phyloP scores from a whole-genome alignment of 2,329 filamentous ascomycete species.

The Cryphonectria naterciae region DNA sequence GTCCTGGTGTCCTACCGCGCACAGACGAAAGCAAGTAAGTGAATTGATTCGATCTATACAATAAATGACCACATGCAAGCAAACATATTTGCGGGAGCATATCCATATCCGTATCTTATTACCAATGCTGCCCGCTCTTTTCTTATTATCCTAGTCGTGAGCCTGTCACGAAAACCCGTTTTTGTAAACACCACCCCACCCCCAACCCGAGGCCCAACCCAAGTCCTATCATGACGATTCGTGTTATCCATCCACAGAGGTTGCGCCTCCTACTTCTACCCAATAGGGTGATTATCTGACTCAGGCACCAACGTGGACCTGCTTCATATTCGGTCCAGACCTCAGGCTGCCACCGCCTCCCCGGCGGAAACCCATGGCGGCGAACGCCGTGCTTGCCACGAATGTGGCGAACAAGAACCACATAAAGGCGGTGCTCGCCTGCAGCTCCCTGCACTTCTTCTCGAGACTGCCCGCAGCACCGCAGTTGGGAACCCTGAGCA shows the following conservation, averaged over 20 bases:
- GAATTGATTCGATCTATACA: neutral
- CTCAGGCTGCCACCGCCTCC: constrained; percentile 51
- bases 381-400: constrained; percentile 59
- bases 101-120: neutral
- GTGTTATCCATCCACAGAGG: constrained; percentile 16
- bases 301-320: constrained; percentile 52
- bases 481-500: constrained; percentile 72
- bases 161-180: neutral
- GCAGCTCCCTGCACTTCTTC: constrained; percentile 74
- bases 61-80: constrained; percentile 4
- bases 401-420: constrained; percentile 76
- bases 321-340: constrained; percentile 59
- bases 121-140: constrained; percentile 9
- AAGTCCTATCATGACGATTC: neutral
- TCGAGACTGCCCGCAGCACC: constrained; percentile 54
- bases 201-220: neutral
- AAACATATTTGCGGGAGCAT: neutral
- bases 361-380: constrained; percentile 57
- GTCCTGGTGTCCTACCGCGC: too few species aligned
- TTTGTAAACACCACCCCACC: neutral
- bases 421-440: constrained; percentile 75
- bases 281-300: neutral
- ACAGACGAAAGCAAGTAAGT: neutral
- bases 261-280: neutral
- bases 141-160: constrained; percentile 1